phyloP scores from a whole-genome alignment of 805 yeast genomes.

The Isabelozyma rhagii region DNA sequence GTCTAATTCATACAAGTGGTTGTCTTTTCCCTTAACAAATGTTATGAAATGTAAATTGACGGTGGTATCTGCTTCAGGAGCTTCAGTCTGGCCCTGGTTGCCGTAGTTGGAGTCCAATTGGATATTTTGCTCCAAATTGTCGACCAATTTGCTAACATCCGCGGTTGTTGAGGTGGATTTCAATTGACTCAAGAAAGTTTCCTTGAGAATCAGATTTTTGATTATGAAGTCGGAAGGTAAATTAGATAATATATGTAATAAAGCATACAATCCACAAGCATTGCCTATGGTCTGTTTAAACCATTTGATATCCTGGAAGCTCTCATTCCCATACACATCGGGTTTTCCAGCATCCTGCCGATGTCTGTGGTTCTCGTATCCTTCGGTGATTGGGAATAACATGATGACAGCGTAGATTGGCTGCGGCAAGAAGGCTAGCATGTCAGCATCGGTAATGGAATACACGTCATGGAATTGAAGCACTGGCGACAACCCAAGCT shows the following conservation, averaged over 20 bases:
- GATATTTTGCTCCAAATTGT: constrained; percentile 39
- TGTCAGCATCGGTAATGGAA: constrained; percentile 80
- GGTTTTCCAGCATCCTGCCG: constrained; percentile 30
- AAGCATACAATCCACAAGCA: constrained; percentile 91
- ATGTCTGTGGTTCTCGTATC: constrained; percentile 52
- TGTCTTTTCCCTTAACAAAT: constrained; percentile 54
- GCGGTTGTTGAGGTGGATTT: constrained; percentile 15
- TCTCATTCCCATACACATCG: constrained; percentile 19
- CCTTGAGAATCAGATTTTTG: constrained; percentile 29
- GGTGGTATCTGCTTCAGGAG: constrained; percentile 55
- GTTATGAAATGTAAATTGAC: constrained; percentile 74
- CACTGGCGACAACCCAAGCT: constrained; percentile 62
- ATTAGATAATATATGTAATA: constrained; percentile 59
- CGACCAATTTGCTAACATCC: constrained; percentile 44
- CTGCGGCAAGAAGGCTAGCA: constrained; percentile 74
- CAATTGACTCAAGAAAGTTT: constrained; percentile 15
- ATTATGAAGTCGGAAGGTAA: constrained; percentile 45
- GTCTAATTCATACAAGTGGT: constrained; percentile 76
- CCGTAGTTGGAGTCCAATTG: constrained; percentile 45
- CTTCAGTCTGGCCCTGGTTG: constrained; percentile 60
- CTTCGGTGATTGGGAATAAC: constrained; percentile 72
- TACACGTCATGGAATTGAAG: constrained; percentile 75
- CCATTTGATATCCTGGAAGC: constrained; percentile 55
- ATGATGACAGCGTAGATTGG: constrained; percentile 76
- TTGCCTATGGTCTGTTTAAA: constrained; percentile 79